These are phyloP conservation scores for Daldinia vernicosa DNA, from an alignment of 495 filamentous ascomycete species.

Conservation along the genomic window DNA sequence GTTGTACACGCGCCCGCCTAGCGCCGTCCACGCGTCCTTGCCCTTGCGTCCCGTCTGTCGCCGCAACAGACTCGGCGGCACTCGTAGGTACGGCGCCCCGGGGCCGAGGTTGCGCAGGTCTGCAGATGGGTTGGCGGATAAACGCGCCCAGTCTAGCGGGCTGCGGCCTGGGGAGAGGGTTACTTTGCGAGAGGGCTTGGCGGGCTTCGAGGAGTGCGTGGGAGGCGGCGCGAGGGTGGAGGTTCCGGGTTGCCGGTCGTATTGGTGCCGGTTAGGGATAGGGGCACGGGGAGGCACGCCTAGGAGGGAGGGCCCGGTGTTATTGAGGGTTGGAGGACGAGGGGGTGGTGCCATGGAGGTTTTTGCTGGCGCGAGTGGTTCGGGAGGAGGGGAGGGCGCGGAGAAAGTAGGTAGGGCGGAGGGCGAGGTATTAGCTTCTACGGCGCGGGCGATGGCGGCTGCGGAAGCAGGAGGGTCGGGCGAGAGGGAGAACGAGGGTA, in stretches of 20 bases:
- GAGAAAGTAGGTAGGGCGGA: constrained; percentile 33
- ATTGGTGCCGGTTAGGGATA: constrained; percentile 44
- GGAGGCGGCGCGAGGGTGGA: constrained; percentile 57
- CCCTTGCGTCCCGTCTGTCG: constrained; percentile 79
- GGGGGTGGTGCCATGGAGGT: constrained; percentile 46
- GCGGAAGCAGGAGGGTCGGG: constrained; percentile 51
- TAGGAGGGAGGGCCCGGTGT: constrained; percentile 27
- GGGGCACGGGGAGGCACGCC: constrained; percentile 31
- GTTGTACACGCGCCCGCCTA: constrained; percentile 91
- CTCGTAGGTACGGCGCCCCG: constrained; percentile 59
- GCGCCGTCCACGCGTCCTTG: constrained; percentile 86
- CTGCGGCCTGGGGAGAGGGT: constrained; percentile 86
- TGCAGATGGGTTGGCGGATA: constrained; percentile 68
- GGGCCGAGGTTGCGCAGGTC: constrained; percentile 69
- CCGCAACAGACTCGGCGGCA: constrained; percentile 82
- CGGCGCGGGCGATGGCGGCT: constrained; percentile 45
- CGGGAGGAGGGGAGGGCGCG: constrained; percentile 30
- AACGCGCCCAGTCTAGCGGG: constrained; percentile 93
- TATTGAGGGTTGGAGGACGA: constrained; percentile 32
- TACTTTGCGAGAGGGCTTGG: constrained; percentile 65
- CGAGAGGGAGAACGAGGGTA: constrained; percentile 57
- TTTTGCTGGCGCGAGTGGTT: constrained; percentile 3
- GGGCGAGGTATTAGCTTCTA: constrained; percentile 28
- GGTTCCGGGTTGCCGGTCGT: constrained; percentile 48
- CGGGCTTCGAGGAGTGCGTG: constrained; percentile 56